phyloP scores from a whole-genome alignment of 306 rosid species.

The Vachellia pachyceras region DNA sequence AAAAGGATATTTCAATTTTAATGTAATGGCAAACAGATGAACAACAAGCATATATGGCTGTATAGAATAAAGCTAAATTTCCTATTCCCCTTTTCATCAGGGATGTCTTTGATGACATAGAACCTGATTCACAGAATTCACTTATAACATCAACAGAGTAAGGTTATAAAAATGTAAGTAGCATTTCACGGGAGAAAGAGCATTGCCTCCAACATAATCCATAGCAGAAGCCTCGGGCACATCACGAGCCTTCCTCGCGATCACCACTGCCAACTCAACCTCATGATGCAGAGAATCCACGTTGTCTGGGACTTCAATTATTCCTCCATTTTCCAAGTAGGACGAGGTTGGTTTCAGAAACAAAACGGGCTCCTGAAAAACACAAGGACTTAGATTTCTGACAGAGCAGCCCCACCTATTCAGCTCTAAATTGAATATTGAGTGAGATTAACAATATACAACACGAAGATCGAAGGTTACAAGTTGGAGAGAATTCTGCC shows the following conservation, averaged over 20 bases:
- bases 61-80: not conserved
- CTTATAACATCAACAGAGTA: not conserved
- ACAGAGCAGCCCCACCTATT: not conserved
- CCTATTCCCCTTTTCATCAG: too few species aligned
- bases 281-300: conserved; percentile 84
- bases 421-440: not conserved
- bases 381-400: not conserved
- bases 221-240: conserved; percentile 79
- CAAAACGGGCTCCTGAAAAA: conserved; percentile 79
- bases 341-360: conserved; percentile 95
- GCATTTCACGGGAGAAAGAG: not conserved
- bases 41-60: conserved; percentile 9
- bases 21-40: not conserved
- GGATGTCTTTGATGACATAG: not conserved
- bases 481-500: not conserved
- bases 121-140: not conserved
- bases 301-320: conserved; percentile 84
- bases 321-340: conserved; percentile 85
- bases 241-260: conserved; percentile 83
- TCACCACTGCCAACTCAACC: conserved; percentile 95
- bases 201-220: conserved; percentile 83
- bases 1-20: conserved; percentile 19
- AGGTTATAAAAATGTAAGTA: not conserved
- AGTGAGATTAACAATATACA: not conserved
- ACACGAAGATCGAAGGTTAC: not conserved